Evolutionary conservation across 1,139 yeast species (phyloP), one percentile per base, ranked within the genome.

Genomic region (Hansenula lynferdii): DNA sequence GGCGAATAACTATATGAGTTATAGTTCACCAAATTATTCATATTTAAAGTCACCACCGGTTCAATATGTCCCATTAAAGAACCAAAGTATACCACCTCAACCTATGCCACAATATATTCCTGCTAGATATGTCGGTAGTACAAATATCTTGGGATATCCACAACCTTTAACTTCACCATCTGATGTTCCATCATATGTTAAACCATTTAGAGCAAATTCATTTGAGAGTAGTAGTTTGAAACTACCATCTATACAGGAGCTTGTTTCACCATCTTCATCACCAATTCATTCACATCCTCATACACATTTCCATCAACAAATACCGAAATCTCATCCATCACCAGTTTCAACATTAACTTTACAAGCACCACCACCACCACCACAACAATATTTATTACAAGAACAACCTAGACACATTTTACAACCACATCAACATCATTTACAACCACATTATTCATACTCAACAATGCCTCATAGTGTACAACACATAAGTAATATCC

Each of bases 21-120:
- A n/a, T n/a, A n/a, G n/a, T n/a, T n/a, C n/a, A n/a, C 24, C 33
- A 20, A 30, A 30, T 15, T 30, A 30, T 30, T 30, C 33, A 12
- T 30, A 30, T 14, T 24, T 20, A 20, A 9, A n/a, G 14, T 20
- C 31, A 19, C 31, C 31, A 20, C 31, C 19, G 14, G n/a, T n/a
- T 14, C 31, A 29, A 29, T 29, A 29, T 20, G 10, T 29, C 3
- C 6, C 11, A n/a, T n/a, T n/a, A n/a, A n/a, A n/a, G n/a, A n/a
- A 26, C 28, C 28, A 26, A 26, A 8, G 11, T 7, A 8, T 20
- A 6, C 16, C n/a, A 8, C 12, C 14, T 27, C 29, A 16, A 24
- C 12, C n/a, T 24, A 14, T 10, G 16, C 29, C 29, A 8, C 29
- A 27, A 11, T 16, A 27, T 11, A 17, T 17, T 27, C 9, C 21